These are phyloP conservation scores for Chenopodium quinoa DNA, from an alignment of 148 eudicot species.

Conservation along the genomic window DNA sequence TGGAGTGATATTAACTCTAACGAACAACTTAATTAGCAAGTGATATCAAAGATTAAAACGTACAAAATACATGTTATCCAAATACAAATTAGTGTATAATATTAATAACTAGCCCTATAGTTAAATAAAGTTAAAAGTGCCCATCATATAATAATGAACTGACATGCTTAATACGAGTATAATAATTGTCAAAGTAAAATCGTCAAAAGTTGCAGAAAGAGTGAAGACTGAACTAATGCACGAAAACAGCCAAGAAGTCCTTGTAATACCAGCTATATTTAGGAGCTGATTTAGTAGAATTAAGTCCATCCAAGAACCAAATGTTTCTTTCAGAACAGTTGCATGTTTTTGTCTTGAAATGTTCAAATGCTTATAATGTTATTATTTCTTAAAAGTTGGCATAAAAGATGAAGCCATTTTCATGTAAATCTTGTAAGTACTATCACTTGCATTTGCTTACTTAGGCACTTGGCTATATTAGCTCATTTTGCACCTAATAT, in stretches of 20 bases:
- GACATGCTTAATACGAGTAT: too few species aligned
- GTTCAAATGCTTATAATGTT: background rate
- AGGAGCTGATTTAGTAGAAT: background rate
- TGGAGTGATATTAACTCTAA: too few species aligned
- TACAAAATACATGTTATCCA: too few species aligned
- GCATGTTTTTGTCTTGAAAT: background rate
- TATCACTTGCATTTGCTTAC: background rate
- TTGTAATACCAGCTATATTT: background rate
- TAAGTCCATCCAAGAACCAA: background rate
- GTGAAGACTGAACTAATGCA: background rate
- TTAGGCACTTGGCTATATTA: background rate
- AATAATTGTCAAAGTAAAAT: too few species aligned
- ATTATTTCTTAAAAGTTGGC: background rate
- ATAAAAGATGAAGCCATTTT: background rate
- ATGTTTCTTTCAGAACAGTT: constrained; percentile 3
- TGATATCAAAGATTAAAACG: too few species aligned
- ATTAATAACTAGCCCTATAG: too few species aligned
- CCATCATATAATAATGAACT: too few species aligned
- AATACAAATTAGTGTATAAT: too few species aligned
- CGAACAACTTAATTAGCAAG: too few species aligned
- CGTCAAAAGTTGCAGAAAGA: background rate
- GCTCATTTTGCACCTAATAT: too few species aligned
- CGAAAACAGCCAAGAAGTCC: background rate
- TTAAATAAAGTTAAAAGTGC: too few species aligned
- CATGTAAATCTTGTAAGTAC: background rate